Conservation (phyloP, 1,139 yeast species). For the Zygoascus hellenicus region DNA sequence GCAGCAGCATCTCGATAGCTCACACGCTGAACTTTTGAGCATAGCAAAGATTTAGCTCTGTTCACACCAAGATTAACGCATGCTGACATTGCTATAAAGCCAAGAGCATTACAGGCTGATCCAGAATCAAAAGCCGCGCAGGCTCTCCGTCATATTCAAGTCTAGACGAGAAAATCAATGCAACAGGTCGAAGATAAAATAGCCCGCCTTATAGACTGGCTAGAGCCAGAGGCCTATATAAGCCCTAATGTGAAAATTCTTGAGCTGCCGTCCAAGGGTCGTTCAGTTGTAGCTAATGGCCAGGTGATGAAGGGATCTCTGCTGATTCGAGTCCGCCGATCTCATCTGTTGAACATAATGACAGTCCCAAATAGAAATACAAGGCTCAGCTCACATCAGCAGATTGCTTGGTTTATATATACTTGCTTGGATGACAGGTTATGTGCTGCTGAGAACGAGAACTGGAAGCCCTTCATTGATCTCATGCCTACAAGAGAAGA, state of each 20-base stretch:
- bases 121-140: no score
- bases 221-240: constrained; percentile 20
- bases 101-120: background rate
- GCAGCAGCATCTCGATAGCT: constrained; percentile 51
- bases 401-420: constrained; percentile 24
- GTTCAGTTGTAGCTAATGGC: constrained; percentile 51
- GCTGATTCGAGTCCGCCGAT: constrained; percentile 53
- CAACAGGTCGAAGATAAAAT: constrained; percentile 1
- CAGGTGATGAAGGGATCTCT: constrained; percentile 39
- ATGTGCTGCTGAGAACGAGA: constrained; percentile 2
- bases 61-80: constrained; percentile 4
- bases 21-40: background rate
- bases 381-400: constrained; percentile 25
- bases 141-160: no score
- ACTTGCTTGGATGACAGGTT: constrained; percentile 16
- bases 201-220: constrained; percentile 17
- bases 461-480: constrained; percentile 24
- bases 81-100: background rate
- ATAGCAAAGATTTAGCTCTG: constrained; percentile 2
- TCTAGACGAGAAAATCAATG: no score
- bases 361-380: constrained; percentile 38
- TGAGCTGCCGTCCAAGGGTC: constrained; percentile 46
- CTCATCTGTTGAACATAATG: constrained; percentile 54
- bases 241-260: constrained; percentile 28
- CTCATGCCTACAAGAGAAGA: constrained; percentile 25